Conservation (phyloP, 441 rosid genomes). For the Gossypium gossypioides region DNA sequence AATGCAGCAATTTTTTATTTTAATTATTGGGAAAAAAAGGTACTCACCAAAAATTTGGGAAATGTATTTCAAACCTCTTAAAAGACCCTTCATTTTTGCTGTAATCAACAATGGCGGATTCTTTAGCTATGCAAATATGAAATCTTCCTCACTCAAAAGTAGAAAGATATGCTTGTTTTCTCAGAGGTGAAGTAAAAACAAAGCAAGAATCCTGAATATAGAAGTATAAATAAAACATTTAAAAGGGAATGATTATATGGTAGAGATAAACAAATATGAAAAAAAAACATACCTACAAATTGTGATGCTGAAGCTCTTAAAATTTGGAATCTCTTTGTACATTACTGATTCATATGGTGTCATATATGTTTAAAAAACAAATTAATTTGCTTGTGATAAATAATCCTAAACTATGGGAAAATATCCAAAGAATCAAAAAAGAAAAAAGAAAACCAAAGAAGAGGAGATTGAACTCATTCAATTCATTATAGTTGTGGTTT, state of each 20-base stretch:
- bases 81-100: conserved; percentile 48
- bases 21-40: background rate
- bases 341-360: background rate
- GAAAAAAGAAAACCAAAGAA: background rate
- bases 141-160: conserved; percentile 9
- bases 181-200: background rate
- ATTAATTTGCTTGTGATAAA: background rate
- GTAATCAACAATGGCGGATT: conserved; percentile 17
- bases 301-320: background rate
- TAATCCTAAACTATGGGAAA: background rate
- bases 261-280: background rate
- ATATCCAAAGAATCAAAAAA: background rate
- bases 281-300: background rate
- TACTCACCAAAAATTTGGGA: conserved; percentile 51
- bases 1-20: too few species aligned
- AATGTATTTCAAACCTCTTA: conserved; percentile 51
- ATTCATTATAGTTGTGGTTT: conserved; percentile 4
- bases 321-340: background rate
- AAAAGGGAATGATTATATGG: background rate
- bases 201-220: conserved; percentile 6
- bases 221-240: background rate
- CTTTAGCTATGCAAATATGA: conserved; percentile 4
- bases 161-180: background rate
- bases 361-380: background rate
- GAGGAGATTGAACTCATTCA: background rate